Percentiles rank a stretch among this genome's conserved stretches.
These are phyloP conservation scores for Casaregolazyma suthepensis DNA, from an alignment of 1,139 yeast genomes.

Conservation along the genomic window DNA sequence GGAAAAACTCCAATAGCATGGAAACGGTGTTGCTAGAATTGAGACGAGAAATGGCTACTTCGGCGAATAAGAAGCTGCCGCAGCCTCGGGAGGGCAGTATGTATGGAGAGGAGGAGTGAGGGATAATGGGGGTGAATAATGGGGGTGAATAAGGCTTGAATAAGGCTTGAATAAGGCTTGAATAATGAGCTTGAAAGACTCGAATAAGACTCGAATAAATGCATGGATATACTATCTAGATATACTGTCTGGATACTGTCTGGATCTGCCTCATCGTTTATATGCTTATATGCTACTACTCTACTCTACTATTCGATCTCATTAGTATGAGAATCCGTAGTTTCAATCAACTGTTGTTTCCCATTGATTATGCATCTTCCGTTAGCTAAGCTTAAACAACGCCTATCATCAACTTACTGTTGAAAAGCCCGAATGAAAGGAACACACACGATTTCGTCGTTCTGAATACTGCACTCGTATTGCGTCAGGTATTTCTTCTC, in stretches of 20 bases:
- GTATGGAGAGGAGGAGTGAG: constrained; percentile 34
- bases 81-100: constrained; percentile 90
- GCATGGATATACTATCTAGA: not conserved
- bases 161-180: not conserved
- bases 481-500: constrained; percentile 42
- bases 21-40: constrained; percentile 84
- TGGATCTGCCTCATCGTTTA: no score
- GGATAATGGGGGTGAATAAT: no score
- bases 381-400: constrained; percentile 27
- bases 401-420: constrained; percentile 14
- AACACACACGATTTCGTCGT: constrained; percentile 21
- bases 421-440: constrained; percentile 22
- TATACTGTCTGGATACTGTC: no score
- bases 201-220: not conserved
- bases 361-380: constrained; percentile 1
- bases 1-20: constrained; percentile 89
- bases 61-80: constrained; percentile 73
- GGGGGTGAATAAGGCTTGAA: no score
- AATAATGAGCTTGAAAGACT: not conserved
- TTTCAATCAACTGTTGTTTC: constrained; percentile 36
- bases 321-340: constrained; percentile 40
- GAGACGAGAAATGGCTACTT: constrained; percentile 77
- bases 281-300: no score
- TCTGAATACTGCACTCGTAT: constrained; percentile 28
- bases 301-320: constrained; percentile 10